Conservation (phyloP, 2,329 filamentous ascomycete species). For the Alternaria metachromatica region DNA sequence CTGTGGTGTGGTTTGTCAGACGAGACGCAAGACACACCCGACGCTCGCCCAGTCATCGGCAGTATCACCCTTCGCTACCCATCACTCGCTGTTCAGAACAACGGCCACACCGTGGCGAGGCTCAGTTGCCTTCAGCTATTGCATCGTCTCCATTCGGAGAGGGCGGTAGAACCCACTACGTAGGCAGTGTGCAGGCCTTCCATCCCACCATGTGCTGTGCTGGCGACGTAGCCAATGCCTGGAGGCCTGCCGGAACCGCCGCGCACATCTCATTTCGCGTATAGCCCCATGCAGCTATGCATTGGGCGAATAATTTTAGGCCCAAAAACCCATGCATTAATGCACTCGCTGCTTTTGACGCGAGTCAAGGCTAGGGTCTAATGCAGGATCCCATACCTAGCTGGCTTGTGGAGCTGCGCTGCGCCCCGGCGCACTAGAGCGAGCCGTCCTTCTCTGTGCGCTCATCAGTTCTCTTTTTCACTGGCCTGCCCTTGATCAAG, state of each 20-base stretch:
- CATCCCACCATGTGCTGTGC: conserved; percentile 27
- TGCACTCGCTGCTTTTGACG: conserved; percentile 43
- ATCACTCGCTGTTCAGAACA: conserved; percentile 8
- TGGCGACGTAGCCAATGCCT: conserved; percentile 23
- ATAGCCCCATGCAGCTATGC: conserved; percentile 38
- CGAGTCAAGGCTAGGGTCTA: conserved; percentile 27
- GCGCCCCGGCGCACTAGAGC: conserved; percentile 50
- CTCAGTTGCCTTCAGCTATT: conserved; percentile 14
- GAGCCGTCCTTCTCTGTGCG: conserved; percentile 47
- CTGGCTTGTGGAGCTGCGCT: conserved; percentile 47
- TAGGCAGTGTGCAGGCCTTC: conserved; percentile 10
- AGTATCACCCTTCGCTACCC: conserved; percentile 1
- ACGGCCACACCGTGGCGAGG: conserved; percentile 19
- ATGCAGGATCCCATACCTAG: conserved; percentile 28
- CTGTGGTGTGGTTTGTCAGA: conserved; percentile 26
- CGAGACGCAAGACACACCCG: conserved; percentile 25
- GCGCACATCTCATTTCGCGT: conserved; percentile 48
- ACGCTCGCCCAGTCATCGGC: conserved; percentile 13
- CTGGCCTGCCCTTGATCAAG: conserved; percentile 47
- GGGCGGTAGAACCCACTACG: conserved; percentile 25
- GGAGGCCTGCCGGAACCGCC: conserved; percentile 29
- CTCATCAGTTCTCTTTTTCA: conserved; percentile 53
- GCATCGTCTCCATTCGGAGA: conserved; percentile 25
- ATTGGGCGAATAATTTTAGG: conserved; percentile 41
- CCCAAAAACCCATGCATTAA: conserved; percentile 47